These are phyloP conservation scores for Sequoia sempervirens DNA, from an alignment of 75 land plant species.

Conservation along the genomic window DNA sequence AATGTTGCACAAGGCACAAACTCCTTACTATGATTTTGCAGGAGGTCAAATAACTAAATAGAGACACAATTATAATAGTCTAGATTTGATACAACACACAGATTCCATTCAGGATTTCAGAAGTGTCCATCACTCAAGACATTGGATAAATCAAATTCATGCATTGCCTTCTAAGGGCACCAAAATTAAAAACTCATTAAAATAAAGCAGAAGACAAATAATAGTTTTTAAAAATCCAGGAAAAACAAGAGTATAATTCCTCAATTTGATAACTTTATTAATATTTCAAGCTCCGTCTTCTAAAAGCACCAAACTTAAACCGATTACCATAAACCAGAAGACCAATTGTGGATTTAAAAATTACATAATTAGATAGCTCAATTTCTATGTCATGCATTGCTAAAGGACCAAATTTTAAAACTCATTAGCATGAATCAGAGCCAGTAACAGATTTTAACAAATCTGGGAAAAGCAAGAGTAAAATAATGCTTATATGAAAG, in stretches of 20 bases:
- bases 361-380: not conserved
- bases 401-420: not conserved
- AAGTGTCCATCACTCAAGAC: not conserved
- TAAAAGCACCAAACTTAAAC: not conserved
- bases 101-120: not conserved
- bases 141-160: not conserved
- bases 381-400: not conserved
- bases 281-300: not conserved
- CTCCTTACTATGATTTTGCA: not conserved
- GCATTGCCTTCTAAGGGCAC: not conserved
- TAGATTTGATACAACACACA: not conserved
- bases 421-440: not conserved
- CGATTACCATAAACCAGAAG: not conserved
- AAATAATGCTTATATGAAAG: not conserved
- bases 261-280: not conserved
- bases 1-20: not conserved
- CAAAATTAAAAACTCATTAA: not conserved
- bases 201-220: not conserved
- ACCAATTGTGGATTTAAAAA: not conserved
- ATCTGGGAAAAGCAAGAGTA: not conserved
- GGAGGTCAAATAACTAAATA: not conserved
- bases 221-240: not conserved
- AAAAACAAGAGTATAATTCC: not conserved
- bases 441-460: not conserved
- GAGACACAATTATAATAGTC: not conserved